A percentile compares a stretch with the other conserved stretches of the same genome.
These are phyloP conservation scores for Rhexocercosporidium sp. DNA, from an alignment of 2,329 filamentous ascomycete genomes.

Conservation along the genomic window DNA sequence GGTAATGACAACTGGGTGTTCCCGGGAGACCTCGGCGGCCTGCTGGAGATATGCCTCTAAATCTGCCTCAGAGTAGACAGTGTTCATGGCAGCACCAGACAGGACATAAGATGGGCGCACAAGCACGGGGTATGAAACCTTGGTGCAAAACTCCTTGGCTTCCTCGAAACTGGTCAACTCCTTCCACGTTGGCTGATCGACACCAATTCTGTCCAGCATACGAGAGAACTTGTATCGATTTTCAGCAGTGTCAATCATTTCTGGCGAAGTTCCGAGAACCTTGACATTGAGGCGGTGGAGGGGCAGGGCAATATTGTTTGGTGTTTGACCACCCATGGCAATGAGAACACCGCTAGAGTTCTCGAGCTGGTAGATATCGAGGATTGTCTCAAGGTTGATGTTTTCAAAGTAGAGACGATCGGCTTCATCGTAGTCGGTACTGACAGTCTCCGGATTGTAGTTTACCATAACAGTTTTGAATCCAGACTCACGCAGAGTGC, in stretches of 20 bases:
- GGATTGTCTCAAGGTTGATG: conserved; percentile 85
- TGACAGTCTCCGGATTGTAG: conserved; percentile 88
- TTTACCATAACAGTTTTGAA: conserved; percentile 98
- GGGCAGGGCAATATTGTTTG: conserved; percentile 95
- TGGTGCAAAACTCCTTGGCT: conserved; percentile 83
- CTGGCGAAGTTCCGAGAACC: conserved; percentile 91
- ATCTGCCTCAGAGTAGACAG: conserved; percentile 95
- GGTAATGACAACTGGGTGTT: conserved; percentile 97
- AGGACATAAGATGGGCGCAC: conserved; percentile 96
- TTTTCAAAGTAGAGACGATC: conserved; percentile 97
- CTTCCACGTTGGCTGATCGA: conserved; percentile 98
- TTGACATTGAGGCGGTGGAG: conserved; percentile 89
- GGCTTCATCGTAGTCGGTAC: conserved; percentile 92
- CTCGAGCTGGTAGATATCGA: conserved; percentile 94
- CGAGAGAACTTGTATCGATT: conserved; percentile 99
- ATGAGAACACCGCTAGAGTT: conserved; percentile 83
- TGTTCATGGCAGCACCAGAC: conserved; percentile 98
- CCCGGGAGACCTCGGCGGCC: conserved; percentile 89
- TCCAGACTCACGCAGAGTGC: conserved; percentile 81
- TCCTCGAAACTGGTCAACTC: conserved; percentile 95
- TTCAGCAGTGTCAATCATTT: conserved; percentile 98
- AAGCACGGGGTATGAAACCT: conserved; percentile 89
- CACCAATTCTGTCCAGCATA: conserved; percentile 92
- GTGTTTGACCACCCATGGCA: conserved; percentile 96
- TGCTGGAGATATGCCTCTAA: conserved; percentile 87